A percentile compares a stretch with the other conserved stretches of the same genome.
Evolutionary conservation across 2,329 filamentous ascomycete species (phyloP).

Genomic region (Talaromyces islandicus): DNA sequence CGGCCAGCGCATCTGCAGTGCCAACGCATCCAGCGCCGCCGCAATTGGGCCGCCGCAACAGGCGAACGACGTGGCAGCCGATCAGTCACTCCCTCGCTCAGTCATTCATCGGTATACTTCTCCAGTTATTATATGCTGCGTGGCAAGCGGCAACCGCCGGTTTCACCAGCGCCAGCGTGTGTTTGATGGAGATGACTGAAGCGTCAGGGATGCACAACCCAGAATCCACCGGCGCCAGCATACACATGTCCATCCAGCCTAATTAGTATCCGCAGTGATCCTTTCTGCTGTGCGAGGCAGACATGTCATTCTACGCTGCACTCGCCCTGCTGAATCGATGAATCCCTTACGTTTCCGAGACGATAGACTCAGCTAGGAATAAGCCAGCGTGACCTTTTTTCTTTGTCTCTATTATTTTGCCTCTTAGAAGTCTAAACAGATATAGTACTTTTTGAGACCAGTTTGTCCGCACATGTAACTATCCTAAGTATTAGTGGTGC

Average conservation of each 20-base stretch:
- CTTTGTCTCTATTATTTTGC: no score
- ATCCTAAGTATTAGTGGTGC: neutral
- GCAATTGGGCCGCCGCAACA: conserved; percentile 2
- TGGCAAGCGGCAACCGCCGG: neutral
- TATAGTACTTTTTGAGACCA: neutral
- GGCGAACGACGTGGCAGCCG: neutral
- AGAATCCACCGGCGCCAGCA: neutral
- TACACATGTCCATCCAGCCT: neutral
- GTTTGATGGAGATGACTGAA: neutral
- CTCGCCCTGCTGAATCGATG: neutral
- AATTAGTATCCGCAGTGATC: neutral
- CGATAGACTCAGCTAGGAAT: neutral
- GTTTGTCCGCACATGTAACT: neutral
- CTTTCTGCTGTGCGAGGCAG: neutral
- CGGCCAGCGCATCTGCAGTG: conserved; percentile 16
- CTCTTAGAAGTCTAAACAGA: neutral
- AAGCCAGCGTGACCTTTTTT: neutral
- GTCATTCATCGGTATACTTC: neutral
- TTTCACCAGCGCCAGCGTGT: neutral
- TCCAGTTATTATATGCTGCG: neutral
- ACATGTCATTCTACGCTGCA: neutral
- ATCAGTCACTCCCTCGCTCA: neutral
- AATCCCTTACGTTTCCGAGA: neutral
- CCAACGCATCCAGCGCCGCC: conserved; percentile 14
- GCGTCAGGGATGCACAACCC: neutral